These are phyloP conservation scores for Volvox reticuliferus DNA, from an alignment of 139 green algal genomes.

Conservation along the genomic window DNA sequence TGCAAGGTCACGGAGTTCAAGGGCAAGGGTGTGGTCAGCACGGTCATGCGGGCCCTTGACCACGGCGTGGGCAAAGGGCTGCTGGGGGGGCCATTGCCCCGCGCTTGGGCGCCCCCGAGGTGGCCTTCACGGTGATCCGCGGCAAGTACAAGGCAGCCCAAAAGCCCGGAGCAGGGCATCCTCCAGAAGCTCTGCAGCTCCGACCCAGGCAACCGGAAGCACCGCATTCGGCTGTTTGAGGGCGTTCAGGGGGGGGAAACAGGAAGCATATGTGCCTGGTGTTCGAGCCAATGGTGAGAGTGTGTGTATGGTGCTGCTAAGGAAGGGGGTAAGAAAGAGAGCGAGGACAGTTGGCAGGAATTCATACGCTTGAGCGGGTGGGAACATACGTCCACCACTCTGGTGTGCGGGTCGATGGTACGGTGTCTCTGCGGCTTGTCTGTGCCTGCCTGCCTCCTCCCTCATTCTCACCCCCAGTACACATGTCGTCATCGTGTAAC, in stretches of 20 bases:
- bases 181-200: constrained; percentile 83
- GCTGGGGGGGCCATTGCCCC: not conserved
- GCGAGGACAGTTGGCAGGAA: not conserved
- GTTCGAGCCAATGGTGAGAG: constrained; percentile 90
- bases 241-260: constrained; percentile 97
- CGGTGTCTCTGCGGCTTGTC: no score
- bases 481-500: no score
- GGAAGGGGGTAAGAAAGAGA: not conserved
- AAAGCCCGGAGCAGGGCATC: constrained; percentile 87
- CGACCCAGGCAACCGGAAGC: constrained; percentile 89
- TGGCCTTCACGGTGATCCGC: constrained; percentile 90
- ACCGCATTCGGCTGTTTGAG: constrained; percentile 93
- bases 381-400: no score
- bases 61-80: constrained; percentile 24
- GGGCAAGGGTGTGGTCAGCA: not conserved
- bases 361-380: no score
- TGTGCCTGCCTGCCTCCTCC: no score
- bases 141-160: constrained; percentile 87
- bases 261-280: constrained; percentile 95
- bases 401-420: no score
- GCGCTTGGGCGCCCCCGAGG: constrained; percentile 58
- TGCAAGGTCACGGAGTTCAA: not conserved
- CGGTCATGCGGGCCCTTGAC: constrained; percentile 85
- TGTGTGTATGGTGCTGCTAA: not conserved
- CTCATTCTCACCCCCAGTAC: no score